Conservation (phyloP, 2,329 filamentous ascomycete genomes). For the Simplicillium sp. region DNA sequence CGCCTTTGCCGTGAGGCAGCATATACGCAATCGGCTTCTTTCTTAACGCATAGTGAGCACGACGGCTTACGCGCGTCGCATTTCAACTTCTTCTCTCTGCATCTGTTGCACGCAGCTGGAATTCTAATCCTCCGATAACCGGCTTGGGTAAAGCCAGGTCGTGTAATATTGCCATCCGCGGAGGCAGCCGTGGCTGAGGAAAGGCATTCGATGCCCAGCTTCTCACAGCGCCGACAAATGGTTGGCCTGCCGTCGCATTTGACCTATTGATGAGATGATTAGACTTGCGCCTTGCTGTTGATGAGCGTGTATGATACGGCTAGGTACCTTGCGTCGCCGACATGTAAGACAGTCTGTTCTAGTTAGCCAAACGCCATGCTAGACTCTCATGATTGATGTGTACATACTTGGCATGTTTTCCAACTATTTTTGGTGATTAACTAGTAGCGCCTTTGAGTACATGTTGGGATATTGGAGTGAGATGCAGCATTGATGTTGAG, state of each 20-base stretch:
- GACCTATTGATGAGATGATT: not conserved
- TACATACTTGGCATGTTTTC: too few relatives aligned
- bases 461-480: too few relatives aligned
- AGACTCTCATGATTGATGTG: too few relatives aligned
- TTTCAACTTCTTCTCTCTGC: slow-evolving; percentile 1
- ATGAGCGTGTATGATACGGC: too few relatives aligned
- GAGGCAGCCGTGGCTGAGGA: not conserved
- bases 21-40: not conserved
- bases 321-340: not conserved
- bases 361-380: not conserved
- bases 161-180: not conserved
- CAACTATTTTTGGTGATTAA: too few relatives aligned
- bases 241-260: not conserved
- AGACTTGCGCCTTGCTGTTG: not conserved
- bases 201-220: not conserved
- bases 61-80: not conserved
- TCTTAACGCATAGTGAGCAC: not conserved
- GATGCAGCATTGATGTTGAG: too few relatives aligned
- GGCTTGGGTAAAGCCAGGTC: not conserved
- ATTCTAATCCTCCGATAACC: not conserved
- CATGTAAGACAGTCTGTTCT: not conserved
- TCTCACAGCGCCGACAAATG: not conserved
- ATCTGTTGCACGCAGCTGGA: not conserved
- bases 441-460: too few relatives aligned
- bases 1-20: not conserved